Conservation (phyloP, 2,329 filamentous ascomycete species). For the Ploettnerulaceae sp. region DNA sequence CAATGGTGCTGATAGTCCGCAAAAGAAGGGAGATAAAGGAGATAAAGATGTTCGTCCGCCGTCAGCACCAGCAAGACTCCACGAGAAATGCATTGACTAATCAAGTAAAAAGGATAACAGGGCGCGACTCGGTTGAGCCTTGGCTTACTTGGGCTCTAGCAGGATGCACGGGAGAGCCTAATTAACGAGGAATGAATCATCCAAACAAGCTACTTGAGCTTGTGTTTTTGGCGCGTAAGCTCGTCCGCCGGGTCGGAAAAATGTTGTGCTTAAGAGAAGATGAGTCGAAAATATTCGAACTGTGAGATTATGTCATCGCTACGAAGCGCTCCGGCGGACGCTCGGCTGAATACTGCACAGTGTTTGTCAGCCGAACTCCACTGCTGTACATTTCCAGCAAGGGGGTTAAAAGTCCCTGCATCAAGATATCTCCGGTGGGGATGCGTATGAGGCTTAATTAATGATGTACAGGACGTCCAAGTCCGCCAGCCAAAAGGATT, state of each 20-base stretch:
- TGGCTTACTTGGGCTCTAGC: too few species aligned
- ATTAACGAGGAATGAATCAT: constrained; percentile 3
- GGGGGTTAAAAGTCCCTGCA: neutral
- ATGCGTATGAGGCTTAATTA: too few species aligned
- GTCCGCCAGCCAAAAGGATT: too few species aligned
- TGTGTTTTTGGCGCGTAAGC: neutral
- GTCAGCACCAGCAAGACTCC: constrained; percentile 7
- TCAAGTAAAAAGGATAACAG: too few species aligned
- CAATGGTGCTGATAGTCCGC: neutral
- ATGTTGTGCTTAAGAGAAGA: neutral
- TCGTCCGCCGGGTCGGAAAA: constrained; percentile 1
- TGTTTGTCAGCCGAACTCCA: neutral
- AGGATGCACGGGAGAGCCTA: neutral
- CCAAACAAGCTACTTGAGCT: neutral
- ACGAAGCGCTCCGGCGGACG: neutral
- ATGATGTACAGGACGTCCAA: too few species aligned
- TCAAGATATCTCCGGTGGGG: constrained; percentile 1
- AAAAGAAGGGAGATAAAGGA: constrained; percentile 1
- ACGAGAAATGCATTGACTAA: constrained; percentile 1
- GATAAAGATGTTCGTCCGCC: constrained; percentile 7
- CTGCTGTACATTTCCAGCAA: too few species aligned
- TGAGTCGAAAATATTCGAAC: constrained; percentile 10
- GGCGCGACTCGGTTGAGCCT: too few species aligned
- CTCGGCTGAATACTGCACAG: neutral
- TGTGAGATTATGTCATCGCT: constrained; percentile 1